Evolutionary conservation across 768 basidiomycete species (phyloP).

Genomic region (Pulveroboletus ravenelii): DNA sequence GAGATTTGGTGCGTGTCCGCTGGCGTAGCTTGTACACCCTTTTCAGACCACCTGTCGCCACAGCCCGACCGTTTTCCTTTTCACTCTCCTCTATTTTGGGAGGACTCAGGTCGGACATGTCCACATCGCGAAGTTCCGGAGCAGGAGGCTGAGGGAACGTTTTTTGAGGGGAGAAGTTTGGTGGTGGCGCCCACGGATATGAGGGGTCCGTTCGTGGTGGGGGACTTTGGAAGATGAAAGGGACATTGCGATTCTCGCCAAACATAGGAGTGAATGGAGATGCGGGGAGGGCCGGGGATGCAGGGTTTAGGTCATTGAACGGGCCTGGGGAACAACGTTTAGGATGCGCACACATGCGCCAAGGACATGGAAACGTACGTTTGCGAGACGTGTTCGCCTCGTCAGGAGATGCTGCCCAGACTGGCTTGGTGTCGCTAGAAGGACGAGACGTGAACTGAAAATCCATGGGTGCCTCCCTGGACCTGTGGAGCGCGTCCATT

Average conservation of each 20-base stretch:
- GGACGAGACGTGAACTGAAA: constrained; percentile 78
- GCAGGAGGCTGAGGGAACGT: constrained; percentile 46
- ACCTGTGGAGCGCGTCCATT: constrained; percentile 38
- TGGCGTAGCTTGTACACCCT: constrained; percentile 62
- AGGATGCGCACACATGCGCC: constrained; percentile 9
- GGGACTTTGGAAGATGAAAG: constrained; percentile 65
- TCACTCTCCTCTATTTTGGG: constrained; percentile 42
- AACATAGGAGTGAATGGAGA: constrained; percentile 47
- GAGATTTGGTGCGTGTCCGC: constrained; percentile 36
- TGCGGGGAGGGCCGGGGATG: constrained; percentile 32
- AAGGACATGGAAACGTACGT: constrained; percentile 49
- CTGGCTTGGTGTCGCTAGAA: constrained; percentile 45
- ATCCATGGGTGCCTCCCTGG: constrained; percentile 85
- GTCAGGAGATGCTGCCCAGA: constrained; percentile 47
- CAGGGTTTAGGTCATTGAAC: constrained; percentile 39
- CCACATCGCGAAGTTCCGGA: constrained; percentile 59
- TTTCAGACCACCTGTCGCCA: constrained; percentile 62
- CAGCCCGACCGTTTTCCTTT: constrained; percentile 39
- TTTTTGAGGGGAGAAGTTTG: constrained; percentile 54
- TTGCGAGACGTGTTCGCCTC: constrained; percentile 58
- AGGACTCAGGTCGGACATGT: constrained; percentile 73
- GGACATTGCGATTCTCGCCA: constrained; percentile 61
- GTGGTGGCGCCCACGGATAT: constrained; percentile 64
- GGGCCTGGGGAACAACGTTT: constrained; percentile 38
- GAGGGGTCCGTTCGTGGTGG: constrained; percentile 39